Conservation (phyloP, 2,329 filamentous ascomycete species). For the Fusarium setosum region DNA sequence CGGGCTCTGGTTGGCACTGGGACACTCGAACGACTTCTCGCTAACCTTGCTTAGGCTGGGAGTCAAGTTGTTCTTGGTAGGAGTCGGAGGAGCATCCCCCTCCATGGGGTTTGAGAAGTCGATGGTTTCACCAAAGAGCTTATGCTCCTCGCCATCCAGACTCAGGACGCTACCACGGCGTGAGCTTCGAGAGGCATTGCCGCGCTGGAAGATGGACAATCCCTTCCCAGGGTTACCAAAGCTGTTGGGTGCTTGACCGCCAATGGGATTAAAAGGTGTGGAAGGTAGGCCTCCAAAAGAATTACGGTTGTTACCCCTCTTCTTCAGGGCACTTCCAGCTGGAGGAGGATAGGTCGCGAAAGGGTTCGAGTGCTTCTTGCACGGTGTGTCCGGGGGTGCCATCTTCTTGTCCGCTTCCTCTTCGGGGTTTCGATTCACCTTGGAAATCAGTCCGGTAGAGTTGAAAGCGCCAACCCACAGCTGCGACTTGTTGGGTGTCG, state of each 20-base stretch:
- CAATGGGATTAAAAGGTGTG: constrained; percentile 79
- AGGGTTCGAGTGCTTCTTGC: constrained; percentile 83
- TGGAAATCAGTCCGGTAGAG: constrained; percentile 94
- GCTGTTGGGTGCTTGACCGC: constrained; percentile 57
- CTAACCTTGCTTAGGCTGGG: constrained; percentile 54
- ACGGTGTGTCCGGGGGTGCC: constrained; percentile 92
- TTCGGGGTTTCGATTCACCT: constrained; percentile 88
- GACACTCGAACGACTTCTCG: constrained; percentile 55
- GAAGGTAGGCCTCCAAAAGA: constrained; percentile 80
- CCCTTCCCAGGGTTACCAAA: constrained; percentile 70
- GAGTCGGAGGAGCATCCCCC: constrained; percentile 88
- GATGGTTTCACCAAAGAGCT: constrained; percentile 51
- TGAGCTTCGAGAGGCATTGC: constrained; percentile 55
- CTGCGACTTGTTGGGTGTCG: constrained; percentile 59
- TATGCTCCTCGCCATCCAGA: constrained; percentile 80
- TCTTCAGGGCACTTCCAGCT: constrained; percentile 70
- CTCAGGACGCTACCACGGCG: constrained; percentile 80
- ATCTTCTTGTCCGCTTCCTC: constrained; percentile 69
- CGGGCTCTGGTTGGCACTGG: constrained; percentile 45
- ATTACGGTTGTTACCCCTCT: constrained; percentile 71
- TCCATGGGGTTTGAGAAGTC: constrained; percentile 44
- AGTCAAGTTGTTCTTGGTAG: constrained; percentile 77
- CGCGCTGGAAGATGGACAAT: constrained; percentile 74
- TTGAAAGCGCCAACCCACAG: constrained; percentile 87
- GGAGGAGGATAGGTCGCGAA: constrained; percentile 74